Evolutionary conservation across 495 filamentous ascomycete genomes (phyloP).

Genomic region (Penicillium canariense): DNA sequence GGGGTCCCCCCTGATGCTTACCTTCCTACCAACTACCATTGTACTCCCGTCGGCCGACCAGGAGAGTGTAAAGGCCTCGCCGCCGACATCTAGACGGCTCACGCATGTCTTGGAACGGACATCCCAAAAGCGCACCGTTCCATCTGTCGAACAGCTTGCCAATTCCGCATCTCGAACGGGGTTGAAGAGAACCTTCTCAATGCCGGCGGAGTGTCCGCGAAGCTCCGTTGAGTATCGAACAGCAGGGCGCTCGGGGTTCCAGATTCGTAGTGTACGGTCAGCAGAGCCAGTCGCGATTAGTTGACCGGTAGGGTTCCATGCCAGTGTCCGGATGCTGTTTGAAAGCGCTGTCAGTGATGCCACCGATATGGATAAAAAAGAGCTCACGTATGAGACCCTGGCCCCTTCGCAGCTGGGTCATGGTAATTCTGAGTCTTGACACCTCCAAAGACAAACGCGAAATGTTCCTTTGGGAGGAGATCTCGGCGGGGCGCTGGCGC

Average conservation of each 20-base stretch:
- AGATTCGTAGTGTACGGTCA: constrained; percentile 80
- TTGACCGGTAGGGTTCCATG: constrained; percentile 86
- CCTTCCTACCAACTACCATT: constrained; percentile 83
- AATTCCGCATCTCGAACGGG: constrained; percentile 85
- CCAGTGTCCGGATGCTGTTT: constrained; percentile 64
- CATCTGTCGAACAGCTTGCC: constrained; percentile 81
- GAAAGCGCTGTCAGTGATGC: constrained; percentile 7
- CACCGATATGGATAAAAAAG: neutral
- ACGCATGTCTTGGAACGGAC: constrained; percentile 76
- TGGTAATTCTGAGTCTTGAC: constrained; percentile 62
- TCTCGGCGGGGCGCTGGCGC: constrained; percentile 51
- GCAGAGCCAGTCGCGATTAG: constrained; percentile 83
- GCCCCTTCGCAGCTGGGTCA: constrained; percentile 52
- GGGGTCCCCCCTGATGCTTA: constrained; percentile 28
- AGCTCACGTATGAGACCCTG: constrained; percentile 54
- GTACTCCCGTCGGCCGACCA: constrained; percentile 87
- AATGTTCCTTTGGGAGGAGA: constrained; percentile 61
- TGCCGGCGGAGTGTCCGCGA: constrained; percentile 69
- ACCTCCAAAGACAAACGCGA: constrained; percentile 53
- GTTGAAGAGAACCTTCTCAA: constrained; percentile 89
- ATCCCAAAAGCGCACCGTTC: constrained; percentile 90
- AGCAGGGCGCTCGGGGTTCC: constrained; percentile 86
- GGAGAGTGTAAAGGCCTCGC: constrained; percentile 76
- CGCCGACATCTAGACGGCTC: constrained; percentile 76
- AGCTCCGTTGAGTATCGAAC: constrained; percentile 82